Evolutionary conservation across 2,329 filamentous ascomycete species (phyloP), one percentile per base, ranked within the genome.

Genomic region (Didymella pomorum): DNA sequence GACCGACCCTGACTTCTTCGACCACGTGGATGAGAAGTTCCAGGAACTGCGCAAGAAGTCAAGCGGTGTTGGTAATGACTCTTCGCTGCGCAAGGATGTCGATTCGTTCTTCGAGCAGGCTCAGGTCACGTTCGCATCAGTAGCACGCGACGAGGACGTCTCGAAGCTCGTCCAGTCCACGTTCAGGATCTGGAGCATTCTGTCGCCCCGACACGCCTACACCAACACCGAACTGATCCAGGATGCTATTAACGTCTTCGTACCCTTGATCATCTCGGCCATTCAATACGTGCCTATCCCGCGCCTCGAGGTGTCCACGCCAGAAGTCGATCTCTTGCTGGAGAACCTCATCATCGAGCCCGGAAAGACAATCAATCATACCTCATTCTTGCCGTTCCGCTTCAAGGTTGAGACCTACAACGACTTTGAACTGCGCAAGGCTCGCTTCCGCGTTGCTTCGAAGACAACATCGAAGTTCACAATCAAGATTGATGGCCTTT

Each of bases 311-410:
- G 82, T 97, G 5, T 90, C 91, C 0, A 90, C 89, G 3, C 93
- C 93, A 0, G 87, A 91, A 31, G 83, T 96, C 53, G 93, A 97
- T 68, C 84, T 98, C 5, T 80, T 98, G 1, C 80, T 98, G 2
- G 94, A 98, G 72, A 97, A 96, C 64, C 82, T 98, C 29, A 90
- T 98, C 59, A 83, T 98, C 29, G 92, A 97, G 71, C 94, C 94
- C 0, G 94, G 94, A 7, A 83, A 83, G 56, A 96, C 92, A 0
- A 83, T 96, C 68, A 94, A 97, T 74, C 81, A 89, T 61, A 92
- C 90, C 3, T 97, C 93, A 0, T 98, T 98, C 81, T 82, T 98
- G 1, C 94, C 94, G 0, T 94, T 92, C 79, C 87, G 88, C 54
- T 82, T 97, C 52, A 89, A 90, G 43, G 80, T 97, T 3, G 89